phyloP scores from a whole-genome alignment of 2,329 filamentous ascomycete species.

The Cytospora piceicola region DNA sequence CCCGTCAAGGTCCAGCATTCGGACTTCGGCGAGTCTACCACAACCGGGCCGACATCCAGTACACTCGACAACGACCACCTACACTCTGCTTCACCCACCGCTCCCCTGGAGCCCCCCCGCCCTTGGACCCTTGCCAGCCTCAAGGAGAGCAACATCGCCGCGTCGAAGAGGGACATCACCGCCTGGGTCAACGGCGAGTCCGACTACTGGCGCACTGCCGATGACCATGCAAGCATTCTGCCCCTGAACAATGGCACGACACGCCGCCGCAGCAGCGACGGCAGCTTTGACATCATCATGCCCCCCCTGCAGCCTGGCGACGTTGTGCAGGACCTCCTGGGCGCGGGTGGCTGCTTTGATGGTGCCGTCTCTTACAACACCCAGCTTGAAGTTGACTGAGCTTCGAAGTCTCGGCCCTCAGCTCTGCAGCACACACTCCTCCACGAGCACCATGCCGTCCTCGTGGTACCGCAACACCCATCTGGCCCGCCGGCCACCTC shows the following conservation, averaged over 20 bases:
- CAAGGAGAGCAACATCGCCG: not conserved
- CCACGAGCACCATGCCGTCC: not conserved
- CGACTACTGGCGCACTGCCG: not conserved
- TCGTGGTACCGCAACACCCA: too few species aligned
- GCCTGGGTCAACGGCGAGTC: conserved; percentile 17
- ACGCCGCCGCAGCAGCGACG: conserved; percentile 1
- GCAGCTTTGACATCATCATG: conserved; percentile 10
- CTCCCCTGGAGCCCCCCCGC: not conserved
- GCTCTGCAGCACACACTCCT: not conserved
- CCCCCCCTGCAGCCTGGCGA: not conserved
- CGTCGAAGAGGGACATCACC: not conserved
- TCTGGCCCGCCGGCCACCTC: too few species aligned
- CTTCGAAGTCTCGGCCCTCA: too few species aligned
- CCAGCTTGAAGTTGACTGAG: not conserved
- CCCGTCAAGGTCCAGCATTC: not conserved
- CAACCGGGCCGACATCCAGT: conserved; percentile 13
- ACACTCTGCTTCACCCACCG: not conserved
- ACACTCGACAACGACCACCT: not conserved
- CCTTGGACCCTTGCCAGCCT: conserved; percentile 6
- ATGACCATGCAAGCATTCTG: not conserved
- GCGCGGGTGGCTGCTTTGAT: not conserved
- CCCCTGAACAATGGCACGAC: not conserved
- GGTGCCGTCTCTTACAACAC: not conserved
- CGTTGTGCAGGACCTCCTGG: conserved; percentile 5
- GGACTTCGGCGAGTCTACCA: conserved; percentile 7